phyloP scores from a whole-genome alignment of 306 rosid species.

The Ziziphus jujuba region DNA sequence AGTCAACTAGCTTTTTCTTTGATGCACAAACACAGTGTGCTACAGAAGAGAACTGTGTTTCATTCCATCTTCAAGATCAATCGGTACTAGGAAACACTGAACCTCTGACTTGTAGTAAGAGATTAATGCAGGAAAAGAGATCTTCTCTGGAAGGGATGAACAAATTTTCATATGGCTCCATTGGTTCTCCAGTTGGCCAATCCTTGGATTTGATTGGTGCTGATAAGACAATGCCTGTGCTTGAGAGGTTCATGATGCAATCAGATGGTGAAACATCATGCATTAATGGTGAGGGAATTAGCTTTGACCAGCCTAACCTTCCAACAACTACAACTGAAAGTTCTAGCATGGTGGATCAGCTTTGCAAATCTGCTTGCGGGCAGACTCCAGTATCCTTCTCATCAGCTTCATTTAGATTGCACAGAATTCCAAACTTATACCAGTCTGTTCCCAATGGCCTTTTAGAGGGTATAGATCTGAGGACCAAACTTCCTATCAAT shows the following conservation, averaged over 20 bases:
- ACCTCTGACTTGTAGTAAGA: constrained; percentile 28
- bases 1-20: constrained; percentile 18
- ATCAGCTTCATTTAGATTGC: constrained; percentile 43
- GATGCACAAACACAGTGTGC: constrained; percentile 27
- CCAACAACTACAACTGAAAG: constrained; percentile 40
- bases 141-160: constrained; percentile 32
- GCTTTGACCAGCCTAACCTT: constrained; percentile 48
- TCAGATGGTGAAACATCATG: constrained; percentile 49
- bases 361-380: constrained; percentile 56
- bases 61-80: constrained; percentile 25
- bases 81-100: constrained; percentile 33
- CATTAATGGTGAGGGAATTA: constrained; percentile 41
- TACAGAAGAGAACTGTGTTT: constrained; percentile 33
- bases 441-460: constrained; percentile 73
- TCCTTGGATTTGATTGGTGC: constrained; percentile 38
- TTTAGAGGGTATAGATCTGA: constrained; percentile 50
- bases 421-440: constrained; percentile 27
- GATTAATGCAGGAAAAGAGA: constrained; percentile 36
- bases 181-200: constrained; percentile 37
- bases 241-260: constrained; percentile 69
- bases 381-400: constrained; percentile 57
- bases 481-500: constrained; percentile 36
- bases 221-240: constrained; percentile 57
- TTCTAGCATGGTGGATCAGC: constrained; percentile 49
- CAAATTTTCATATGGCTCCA: constrained; percentile 33